These are phyloP conservation scores for Peterozyma xylosa DNA, from an alignment of 805 yeast genomes.

Conservation along the genomic window DNA sequence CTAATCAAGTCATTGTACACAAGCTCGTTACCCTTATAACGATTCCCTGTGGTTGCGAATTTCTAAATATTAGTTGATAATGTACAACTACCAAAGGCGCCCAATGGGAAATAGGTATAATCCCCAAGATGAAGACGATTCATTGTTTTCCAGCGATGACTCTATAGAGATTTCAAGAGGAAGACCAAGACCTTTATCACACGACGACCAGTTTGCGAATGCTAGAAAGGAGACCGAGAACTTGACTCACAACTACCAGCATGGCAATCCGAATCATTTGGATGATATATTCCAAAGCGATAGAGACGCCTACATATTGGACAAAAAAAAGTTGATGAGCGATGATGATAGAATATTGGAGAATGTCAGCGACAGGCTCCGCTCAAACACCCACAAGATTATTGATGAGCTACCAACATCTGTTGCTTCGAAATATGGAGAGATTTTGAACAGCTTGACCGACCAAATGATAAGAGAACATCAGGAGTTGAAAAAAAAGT, in stretches of 20 bases:
- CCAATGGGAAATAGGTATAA: background rate
- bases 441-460: background rate
- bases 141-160: background rate
- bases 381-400: constrained; percentile 3
- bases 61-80: too few species aligned
- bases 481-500: constrained; percentile 3
- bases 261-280: constrained; percentile 3
- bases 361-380: constrained; percentile 1
- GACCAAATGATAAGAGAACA: constrained; percentile 4
- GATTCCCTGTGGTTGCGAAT: too few species aligned
- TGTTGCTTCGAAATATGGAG: constrained; percentile 8
- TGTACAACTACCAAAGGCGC: too few species aligned
- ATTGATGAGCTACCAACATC: constrained; percentile 6
- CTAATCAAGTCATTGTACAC: too few species aligned
- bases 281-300: constrained; percentile 8
- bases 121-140: background rate
- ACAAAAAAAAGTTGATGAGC: background rate
- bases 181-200: background rate
- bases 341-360: background rate
- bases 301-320: constrained; percentile 1
- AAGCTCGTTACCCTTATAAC: too few species aligned
- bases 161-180: background rate
- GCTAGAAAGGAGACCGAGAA: constrained; percentile 6
- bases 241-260: background rate
- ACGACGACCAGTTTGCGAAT: background rate